Base-by-base conservation (phyloP, 228 moss, liverwort and hornwort species). In the Sphagnum fallax region DNA sequence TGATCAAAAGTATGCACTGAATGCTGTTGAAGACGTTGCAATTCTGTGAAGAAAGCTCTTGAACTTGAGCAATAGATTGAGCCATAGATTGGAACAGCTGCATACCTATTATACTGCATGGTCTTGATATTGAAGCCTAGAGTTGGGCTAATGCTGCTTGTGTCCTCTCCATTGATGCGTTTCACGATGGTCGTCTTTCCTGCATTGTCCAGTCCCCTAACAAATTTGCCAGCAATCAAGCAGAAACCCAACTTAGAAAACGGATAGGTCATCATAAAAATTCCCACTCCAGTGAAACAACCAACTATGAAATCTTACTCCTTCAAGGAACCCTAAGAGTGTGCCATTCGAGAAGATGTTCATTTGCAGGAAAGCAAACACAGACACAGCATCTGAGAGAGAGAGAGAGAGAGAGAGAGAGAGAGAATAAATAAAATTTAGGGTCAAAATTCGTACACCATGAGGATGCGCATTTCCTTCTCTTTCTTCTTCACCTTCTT, bases 401-500 rank as follows among this genome's bases (percentile, higher is more conserved):
- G 66, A 8, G 52, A 6, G 53, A 63, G 66, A 49, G 64, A 62
- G 14, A 14, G 67, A 59, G 69, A 69, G 47, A 18, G 64, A 6
- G 48, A 12, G 48, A 47, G 15, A n/a, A 62, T 16, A 16, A 47
- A 14, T 4, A 16, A 14, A 16, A 47, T 8, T 1, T 62, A 14
- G 16, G 5, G 32, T 16, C 10, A 48, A 13, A 65, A 13, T 4
- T 10, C 95, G 65, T 90, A 95, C 96, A 98, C 98, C 98, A 98
- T 98, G 48, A 98, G 89, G 82, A 98, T 90, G 77, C 98, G 98
- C 98, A 98, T 98, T 72, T 98, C 93, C 73, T 93, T 98, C 82
- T 98, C 98, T 82, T 98, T 98, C 62, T 88, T 87, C 85, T 98
- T 98, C 85, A 98, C 91, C 76, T 98, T 98, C 70, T 90, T 80